Evolutionary conservation across 2,329 filamentous ascomycete species (phyloP), one percentile per base, ranked within the genome.

Genomic region (Cercospora sojina): DNA sequence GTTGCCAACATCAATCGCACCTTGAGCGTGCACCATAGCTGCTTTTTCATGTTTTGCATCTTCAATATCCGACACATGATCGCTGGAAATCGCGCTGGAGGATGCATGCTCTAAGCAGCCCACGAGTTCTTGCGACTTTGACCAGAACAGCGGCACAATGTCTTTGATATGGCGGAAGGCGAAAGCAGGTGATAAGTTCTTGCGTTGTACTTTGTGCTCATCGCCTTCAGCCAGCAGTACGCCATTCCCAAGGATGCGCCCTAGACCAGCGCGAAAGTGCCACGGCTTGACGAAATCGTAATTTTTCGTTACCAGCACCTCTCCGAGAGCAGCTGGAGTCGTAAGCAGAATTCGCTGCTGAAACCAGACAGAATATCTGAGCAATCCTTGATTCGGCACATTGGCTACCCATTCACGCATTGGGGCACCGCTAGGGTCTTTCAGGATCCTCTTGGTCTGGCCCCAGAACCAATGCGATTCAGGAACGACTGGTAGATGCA

Each of bases 141-240:
- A 67, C 82, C 83, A 84, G 74, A 84, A 84, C 4, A 72, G 64
- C 0, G 80, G 78, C 61, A 83, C 83, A 1, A 84, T 75, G 60
- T 84, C 80, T 67, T 84, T 84, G 73, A 84, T 74, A 67, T 84
- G 83, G 25, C 83, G 77, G 70, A 82, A 84, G 4, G 80, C 76
- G 69, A 84, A 84, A 1, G 83, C 82, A 0, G 83, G 83, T 78
- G 81, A 81, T 8, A 84, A 73, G 13, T 79, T 75, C 70, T 80
- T 83, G 41, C 83, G 73, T 71, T 84, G 83, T 2, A 86, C 81
- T 80, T 90, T 95, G 78, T 97, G 94, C 74, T 93, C 91, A 12
- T 96, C 91, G n/a, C 93, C 93, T 78, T 97, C 93, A 1, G 92
- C 91, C 10, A 97, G 81, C 41, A 97, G 79, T 13, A 94, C 81